A percentile compares a stretch with the other conserved stretches of the same genome.
These are phyloP conservation scores for Exidia glandulosa DNA, from an alignment of 768 basidiomycete genomes.

Conservation along the genomic window DNA sequence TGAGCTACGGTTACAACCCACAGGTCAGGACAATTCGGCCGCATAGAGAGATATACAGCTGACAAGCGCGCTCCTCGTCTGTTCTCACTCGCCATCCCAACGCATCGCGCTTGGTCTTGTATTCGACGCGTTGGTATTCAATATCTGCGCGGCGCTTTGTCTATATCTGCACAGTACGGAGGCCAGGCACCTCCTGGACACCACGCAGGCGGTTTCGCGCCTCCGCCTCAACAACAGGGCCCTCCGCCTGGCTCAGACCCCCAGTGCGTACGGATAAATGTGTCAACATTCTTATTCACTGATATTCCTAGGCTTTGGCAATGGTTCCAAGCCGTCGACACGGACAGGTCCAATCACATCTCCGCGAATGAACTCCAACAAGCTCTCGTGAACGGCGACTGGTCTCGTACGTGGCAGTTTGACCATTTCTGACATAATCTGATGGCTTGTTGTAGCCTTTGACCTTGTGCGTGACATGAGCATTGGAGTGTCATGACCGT, in stretches of 20 bases:
- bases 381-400: slow-evolving; percentile 52
- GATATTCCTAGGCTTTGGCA: slow-evolving; percentile 44
- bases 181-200: slow-evolving; percentile 15
- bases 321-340: slow-evolving; percentile 64
- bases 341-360: slow-evolving; percentile 50
- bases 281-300: neutral
- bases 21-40: neutral
- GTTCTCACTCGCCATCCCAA: neutral
- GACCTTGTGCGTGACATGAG: neutral
- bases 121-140: neutral
- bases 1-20: neutral
- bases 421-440: neutral
- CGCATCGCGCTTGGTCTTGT: neutral
- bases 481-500: neutral
- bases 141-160: neutral
- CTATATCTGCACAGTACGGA: slow-evolving; percentile 11
- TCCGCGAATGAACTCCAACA: slow-evolving; percentile 47
- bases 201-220: slow-evolving; percentile 21
- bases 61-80: neutral
- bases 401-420: slow-evolving; percentile 48
- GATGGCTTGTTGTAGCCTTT: neutral
- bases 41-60: neutral
- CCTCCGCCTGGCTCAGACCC: slow-evolving; percentile 64
- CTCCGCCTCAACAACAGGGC: slow-evolving; percentile 19
- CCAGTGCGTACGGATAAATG: slow-evolving; percentile 38